Percentiles rank a stretch among this genome's conserved stretches.
These are phyloP conservation scores for Fusarium sp. DNA, from an alignment of 2,329 filamentous ascomycete genomes.

Conservation along the genomic window DNA sequence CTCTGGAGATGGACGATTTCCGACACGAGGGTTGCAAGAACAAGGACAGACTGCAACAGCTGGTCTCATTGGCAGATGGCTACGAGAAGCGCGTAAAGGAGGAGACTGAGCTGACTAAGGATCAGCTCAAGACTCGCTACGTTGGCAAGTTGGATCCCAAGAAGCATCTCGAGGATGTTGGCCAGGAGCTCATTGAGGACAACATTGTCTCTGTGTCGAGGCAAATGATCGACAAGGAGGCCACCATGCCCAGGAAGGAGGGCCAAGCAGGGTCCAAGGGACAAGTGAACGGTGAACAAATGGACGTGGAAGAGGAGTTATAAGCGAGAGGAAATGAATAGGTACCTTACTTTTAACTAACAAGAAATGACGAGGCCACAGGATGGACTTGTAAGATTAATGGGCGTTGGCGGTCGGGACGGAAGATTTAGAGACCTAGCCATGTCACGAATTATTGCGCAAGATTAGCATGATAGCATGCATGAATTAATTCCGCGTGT, in stretches of 20 bases:
- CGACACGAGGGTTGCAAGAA: constrained; percentile 83
- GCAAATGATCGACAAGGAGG: constrained; percentile 99
- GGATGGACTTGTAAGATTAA: constrained; percentile 46
- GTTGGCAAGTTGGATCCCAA: constrained; percentile 99
- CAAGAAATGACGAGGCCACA: constrained; percentile 32
- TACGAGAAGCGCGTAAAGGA: constrained; percentile 99
- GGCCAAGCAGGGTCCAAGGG: constrained; percentile 57
- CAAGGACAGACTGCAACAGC: constrained; percentile 85
- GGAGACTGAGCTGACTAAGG: constrained; percentile 95
- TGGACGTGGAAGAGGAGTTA: constrained; percentile 75
- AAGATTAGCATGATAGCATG: constrained; percentile 35
- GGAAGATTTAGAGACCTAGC: constrained; percentile 42
- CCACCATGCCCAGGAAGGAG: constrained; percentile 83
- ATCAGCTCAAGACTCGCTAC: constrained; percentile 98
- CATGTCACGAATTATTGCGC: constrained; percentile 40
- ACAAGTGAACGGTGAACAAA: constrained; percentile 65
- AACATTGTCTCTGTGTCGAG: constrained; percentile 98
- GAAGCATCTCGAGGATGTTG: constrained; percentile 98
- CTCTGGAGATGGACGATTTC: constrained; percentile 97
- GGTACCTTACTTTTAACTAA: neutral
- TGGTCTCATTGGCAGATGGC: constrained; percentile 90
- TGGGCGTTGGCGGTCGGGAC: constrained; percentile 46
- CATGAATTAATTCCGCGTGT: constrained; percentile 35
- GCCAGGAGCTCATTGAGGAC: constrained; percentile 96
- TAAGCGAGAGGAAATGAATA: constrained; percentile 36